phyloP scores from a whole-genome alignment of 2,329 filamentous ascomycete species.

The Trichoderma atroviride region DNA sequence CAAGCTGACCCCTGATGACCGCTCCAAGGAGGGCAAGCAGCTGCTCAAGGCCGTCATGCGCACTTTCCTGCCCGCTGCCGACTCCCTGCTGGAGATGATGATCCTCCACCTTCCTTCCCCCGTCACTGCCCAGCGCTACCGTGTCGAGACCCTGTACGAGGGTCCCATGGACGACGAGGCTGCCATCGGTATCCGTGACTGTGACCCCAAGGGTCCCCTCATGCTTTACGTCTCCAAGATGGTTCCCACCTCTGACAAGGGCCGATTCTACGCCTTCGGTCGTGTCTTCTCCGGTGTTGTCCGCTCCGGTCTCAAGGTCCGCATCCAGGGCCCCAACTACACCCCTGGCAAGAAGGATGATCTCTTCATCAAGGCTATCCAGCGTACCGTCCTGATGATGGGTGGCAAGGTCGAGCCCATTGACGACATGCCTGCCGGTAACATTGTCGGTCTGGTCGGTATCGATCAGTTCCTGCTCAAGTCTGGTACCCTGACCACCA shows the following conservation, averaged over 20 bases:
- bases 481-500: conserved; percentile 98
- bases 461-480: conserved; percentile 99
- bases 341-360: conserved; percentile 97
- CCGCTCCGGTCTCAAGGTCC: conserved; percentile 97
- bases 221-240: conserved; percentile 99
- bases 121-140: conserved; percentile 94
- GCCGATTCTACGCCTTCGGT: conserved; percentile 99
- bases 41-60: conserved; percentile 98
- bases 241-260: conserved; percentile 99
- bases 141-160: conserved; percentile 98
- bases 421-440: conserved; percentile 97
- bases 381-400: conserved; percentile 99
- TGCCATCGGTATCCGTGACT: conserved; percentile 97
- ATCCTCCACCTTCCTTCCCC: conserved; percentile 98
- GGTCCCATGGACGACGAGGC: conserved; percentile 90
- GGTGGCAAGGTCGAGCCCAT: conserved; percentile 98
- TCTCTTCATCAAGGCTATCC: conserved; percentile 98
- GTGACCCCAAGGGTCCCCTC: conserved; percentile 95
- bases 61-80: conserved; percentile 97
- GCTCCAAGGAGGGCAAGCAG: conserved; percentile 93
- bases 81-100: conserved; percentile 99
- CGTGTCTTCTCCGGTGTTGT: conserved; percentile 99
- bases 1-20: conserved; percentile 85
- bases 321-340: conserved; percentile 99
- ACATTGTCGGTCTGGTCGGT: conserved; percentile 99